Evolutionary conservation across 2,329 filamentous ascomycete species (phyloP).

Genomic region (Talaromyces sp.): DNA sequence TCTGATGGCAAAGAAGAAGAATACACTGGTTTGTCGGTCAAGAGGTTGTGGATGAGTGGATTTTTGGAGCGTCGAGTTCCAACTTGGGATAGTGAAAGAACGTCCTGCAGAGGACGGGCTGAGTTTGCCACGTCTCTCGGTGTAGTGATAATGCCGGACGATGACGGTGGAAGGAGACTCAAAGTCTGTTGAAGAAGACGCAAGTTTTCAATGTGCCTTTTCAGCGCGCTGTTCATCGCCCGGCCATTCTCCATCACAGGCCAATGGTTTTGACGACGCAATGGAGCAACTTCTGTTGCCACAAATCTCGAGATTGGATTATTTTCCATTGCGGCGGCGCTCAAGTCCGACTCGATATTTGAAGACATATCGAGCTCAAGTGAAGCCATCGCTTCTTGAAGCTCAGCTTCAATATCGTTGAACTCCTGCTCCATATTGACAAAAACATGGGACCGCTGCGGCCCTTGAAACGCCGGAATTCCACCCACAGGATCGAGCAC

Average conservation of each 20-base stretch:
- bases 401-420: slow-evolving; percentile 60
- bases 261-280: slow-evolving; percentile 21
- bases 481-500: slow-evolving; percentile 83
- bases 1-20: slow-evolving; percentile 83
- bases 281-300: slow-evolving; percentile 27
- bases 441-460: slow-evolving; percentile 70
- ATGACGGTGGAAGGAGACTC: slow-evolving; percentile 72
- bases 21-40: slow-evolving; percentile 89
- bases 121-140: slow-evolving; percentile 73
- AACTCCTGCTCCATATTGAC: slow-evolving; percentile 94
- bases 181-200: slow-evolving; percentile 67
- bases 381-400: slow-evolving; percentile 41
- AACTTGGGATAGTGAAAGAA: slow-evolving; percentile 44
- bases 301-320: slow-evolving; percentile 47
- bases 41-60: slow-evolving; percentile 87
- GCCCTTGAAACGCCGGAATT: slow-evolving; percentile 63
- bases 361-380: background rate
- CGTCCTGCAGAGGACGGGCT: slow-evolving; percentile 30
- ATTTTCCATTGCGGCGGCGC: slow-evolving; percentile 28
- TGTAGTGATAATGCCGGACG: slow-evolving; percentile 85
- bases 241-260: slow-evolving; percentile 1
- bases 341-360: background rate
- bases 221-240: slow-evolving; percentile 26
- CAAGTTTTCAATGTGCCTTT: slow-evolving; percentile 66
- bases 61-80: slow-evolving; percentile 65